Evolutionary conservation across 176 grass and related monocot genomes (phyloP).

Genomic region (Musa troglodytarum): DNA sequence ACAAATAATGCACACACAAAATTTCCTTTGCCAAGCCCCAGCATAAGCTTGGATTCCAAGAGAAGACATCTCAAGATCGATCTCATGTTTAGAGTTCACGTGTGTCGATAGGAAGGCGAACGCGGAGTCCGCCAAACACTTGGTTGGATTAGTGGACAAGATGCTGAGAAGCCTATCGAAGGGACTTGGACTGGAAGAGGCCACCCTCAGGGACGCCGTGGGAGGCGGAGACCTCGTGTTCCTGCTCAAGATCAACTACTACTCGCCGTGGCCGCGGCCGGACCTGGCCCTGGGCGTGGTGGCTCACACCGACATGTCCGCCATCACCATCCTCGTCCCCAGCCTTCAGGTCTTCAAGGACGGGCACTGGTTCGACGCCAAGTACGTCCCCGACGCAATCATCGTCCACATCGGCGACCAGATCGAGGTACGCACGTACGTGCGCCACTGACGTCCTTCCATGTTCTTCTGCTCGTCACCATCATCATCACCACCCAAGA

Average conservation of each 20-base stretch:
- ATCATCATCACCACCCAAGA: neutral
- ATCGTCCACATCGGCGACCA: constrained; percentile 74
- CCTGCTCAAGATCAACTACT: constrained; percentile 77
- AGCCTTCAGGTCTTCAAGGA: constrained; percentile 69
- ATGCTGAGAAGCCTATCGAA: constrained; percentile 45
- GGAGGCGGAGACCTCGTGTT: constrained; percentile 40
- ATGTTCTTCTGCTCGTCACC: neutral
- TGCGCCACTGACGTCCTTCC: neutral
- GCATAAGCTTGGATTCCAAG: neutral
- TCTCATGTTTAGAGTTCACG: neutral
- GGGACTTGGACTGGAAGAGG: constrained; percentile 27
- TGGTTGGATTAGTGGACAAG: constrained; percentile 27
- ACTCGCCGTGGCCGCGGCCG: constrained; percentile 62
- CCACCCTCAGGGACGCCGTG: constrained; percentile 31
- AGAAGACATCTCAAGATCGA: neutral
- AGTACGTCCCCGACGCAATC: constrained; percentile 50
- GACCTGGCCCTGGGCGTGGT: constrained; percentile 58
- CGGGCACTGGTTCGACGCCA: constrained; percentile 41
- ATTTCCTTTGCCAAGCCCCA: neutral
- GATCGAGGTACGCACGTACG: constrained; percentile 35
- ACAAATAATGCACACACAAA: too few relatives aligned
- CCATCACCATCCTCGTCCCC: constrained; percentile 58
- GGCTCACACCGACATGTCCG: constrained; percentile 69
- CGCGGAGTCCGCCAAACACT: constrained; percentile 46
- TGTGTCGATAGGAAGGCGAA: constrained; percentile 25